A percentile compares a stretch with the other conserved stretches of the same genome.
These are phyloP conservation scores for Suillus fuscotomentosus DNA, from an alignment of 768 basidiomycete genomes.

Conservation along the genomic window DNA sequence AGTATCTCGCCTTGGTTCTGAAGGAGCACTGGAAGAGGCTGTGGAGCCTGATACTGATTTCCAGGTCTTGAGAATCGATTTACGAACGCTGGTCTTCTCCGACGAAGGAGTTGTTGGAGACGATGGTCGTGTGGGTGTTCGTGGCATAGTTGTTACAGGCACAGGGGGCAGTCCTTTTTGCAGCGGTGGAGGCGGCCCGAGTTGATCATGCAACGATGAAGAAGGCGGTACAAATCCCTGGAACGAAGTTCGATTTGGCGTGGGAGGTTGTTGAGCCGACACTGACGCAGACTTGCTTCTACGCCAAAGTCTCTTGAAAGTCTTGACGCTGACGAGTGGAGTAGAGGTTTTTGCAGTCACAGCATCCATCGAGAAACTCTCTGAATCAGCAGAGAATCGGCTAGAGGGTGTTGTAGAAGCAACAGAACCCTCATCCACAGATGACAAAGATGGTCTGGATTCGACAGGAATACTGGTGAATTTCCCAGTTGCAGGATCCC, in stretches of 20 bases:
- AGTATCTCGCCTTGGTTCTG: constrained; percentile 37
- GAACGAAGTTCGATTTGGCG: constrained; percentile 36
- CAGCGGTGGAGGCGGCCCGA: constrained; percentile 27
- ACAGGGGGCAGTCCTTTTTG: constrained; percentile 13
- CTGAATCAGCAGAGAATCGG: constrained; percentile 78
- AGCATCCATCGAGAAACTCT: constrained; percentile 32
- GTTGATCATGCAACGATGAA: constrained; percentile 34
- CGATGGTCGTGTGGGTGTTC: constrained; percentile 9
- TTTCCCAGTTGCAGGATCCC: constrained; percentile 37
- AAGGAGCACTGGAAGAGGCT: constrained; percentile 28
- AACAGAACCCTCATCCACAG: constrained; percentile 20
- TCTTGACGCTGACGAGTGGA: constrained; percentile 71
- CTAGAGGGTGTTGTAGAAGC: constrained; percentile 41
- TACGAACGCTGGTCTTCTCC: constrained; percentile 50
- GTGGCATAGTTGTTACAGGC: constrained; percentile 29
- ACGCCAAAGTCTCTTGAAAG: constrained; percentile 76
- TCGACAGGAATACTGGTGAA: constrained; percentile 19
- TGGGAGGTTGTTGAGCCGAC: constrained; percentile 34
- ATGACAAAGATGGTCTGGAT: constrained; percentile 25
- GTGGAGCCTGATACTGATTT: constrained; percentile 43
- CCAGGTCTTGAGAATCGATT: constrained; percentile 72
- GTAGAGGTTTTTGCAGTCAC: constrained; percentile 31
- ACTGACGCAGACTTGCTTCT: constrained; percentile 54
- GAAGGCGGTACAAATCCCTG: constrained; percentile 23
- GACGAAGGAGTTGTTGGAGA: constrained; percentile 33